Conservation (phyloP, 2,329 filamentous ascomycete species). For the Scleromitrula shiraiana region DNA sequence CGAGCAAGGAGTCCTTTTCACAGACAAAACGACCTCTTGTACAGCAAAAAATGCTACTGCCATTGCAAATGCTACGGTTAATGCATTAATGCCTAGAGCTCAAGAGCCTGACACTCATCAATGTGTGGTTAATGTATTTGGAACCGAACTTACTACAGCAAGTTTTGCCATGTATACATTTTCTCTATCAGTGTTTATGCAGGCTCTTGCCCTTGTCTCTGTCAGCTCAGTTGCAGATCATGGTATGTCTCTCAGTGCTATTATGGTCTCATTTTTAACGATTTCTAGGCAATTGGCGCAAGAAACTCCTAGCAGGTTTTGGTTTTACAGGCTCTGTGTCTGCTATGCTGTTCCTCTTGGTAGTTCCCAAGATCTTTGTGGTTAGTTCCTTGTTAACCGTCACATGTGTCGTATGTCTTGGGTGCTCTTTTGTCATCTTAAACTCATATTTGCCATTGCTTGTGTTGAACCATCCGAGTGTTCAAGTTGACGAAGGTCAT, state of each 20-base stretch:
- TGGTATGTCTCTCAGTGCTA: constrained; percentile 37
- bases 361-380: constrained; percentile 67
- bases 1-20: constrained; percentile 80
- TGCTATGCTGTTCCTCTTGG: constrained; percentile 80
- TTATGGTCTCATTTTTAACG: neutral
- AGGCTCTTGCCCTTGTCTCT: constrained; percentile 83
- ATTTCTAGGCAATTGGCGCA: constrained; percentile 56
- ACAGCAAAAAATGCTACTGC: constrained; percentile 35
- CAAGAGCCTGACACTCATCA: constrained; percentile 22
- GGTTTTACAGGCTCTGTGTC: constrained; percentile 73
- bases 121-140: constrained; percentile 75
- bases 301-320: constrained; percentile 75
- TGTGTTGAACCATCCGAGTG: constrained; percentile 68
- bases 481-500: constrained; percentile 3
- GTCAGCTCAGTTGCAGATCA: constrained; percentile 95
- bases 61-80: constrained; percentile 13
- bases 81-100: constrained; percentile 20
- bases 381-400: constrained; percentile 77
- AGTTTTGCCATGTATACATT: constrained; percentile 99
- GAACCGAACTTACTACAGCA: constrained; percentile 83
- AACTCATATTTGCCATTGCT: constrained; percentile 91
- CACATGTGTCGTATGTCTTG: constrained; percentile 85
- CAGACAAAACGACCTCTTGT: constrained; percentile 69
- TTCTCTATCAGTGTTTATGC: constrained; percentile 79
- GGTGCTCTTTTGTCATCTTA: constrained; percentile 85